Percentiles rank a stretch among this genome's conserved stretches.
Conservation (phyloP, 768 basidiomycete genomes). For the Tylopilus vinaceipallidus region DNA sequence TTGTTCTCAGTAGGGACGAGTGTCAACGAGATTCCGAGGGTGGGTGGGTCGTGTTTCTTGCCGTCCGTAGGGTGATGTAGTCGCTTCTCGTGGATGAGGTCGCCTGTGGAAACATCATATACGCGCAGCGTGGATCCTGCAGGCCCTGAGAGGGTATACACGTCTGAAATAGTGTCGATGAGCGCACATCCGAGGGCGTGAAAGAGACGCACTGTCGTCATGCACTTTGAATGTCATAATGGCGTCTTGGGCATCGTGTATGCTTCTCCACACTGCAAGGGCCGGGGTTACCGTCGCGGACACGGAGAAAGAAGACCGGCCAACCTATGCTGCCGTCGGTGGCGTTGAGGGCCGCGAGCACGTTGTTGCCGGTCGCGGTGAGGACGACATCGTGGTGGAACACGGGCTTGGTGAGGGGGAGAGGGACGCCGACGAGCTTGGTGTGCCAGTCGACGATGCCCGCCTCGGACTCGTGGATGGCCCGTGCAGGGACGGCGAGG, state of each 20-base stretch:
- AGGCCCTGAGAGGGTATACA: constrained; percentile 74
- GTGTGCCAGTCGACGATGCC: constrained; percentile 90
- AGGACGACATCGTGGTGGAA: constrained; percentile 62
- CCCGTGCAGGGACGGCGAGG: constrained; percentile 33
- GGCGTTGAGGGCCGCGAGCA: constrained; percentile 70
- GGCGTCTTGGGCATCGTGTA: constrained; percentile 67
- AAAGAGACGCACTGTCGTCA: constrained; percentile 48
- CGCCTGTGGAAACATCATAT: constrained; percentile 63
- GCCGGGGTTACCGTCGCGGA: background rate
- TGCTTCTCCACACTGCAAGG: constrained; percentile 72
- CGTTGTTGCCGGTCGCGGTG: constrained; percentile 69
- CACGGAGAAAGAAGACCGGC: constrained; percentile 6
- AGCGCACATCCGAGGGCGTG: background rate
- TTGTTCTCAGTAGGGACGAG: constrained; percentile 32
- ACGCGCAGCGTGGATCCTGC: constrained; percentile 67
- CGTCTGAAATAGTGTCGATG: constrained; percentile 38
- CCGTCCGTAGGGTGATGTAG: constrained; percentile 49
- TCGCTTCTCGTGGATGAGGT: constrained; percentile 61
- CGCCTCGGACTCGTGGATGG: constrained; percentile 71
- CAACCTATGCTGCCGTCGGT: constrained; percentile 70
- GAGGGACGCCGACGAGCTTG: constrained; percentile 69
- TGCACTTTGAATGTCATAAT: constrained; percentile 62
- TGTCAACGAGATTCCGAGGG: constrained; percentile 53
- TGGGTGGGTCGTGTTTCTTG: constrained; percentile 47
- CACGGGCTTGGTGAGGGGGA: constrained; percentile 53